A percentile compares a stretch with the other conserved stretches of the same genome.
Conservation (phyloP, 331 rosid genomes). For the Erythrophleum ivorense region DNA sequence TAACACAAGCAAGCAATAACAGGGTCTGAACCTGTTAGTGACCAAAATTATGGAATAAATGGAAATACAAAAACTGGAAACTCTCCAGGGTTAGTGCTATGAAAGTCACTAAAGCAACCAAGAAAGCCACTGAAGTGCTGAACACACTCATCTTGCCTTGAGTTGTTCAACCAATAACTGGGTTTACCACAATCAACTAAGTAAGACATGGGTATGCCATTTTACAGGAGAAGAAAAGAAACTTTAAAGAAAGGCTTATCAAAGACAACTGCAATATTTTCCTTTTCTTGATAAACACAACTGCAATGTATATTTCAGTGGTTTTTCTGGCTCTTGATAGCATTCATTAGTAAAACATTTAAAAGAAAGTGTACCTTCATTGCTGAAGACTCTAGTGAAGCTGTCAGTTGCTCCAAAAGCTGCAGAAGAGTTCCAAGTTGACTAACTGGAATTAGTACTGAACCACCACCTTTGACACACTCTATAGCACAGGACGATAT, state of each 20-base stretch:
- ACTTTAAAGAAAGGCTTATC: slow-evolving; percentile 25
- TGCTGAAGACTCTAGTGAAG: slow-evolving; percentile 61
- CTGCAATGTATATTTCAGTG: background rate
- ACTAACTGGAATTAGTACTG: slow-evolving; percentile 75
- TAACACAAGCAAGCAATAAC: background rate
- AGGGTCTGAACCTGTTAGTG: background rate
- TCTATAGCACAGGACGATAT: slow-evolving; percentile 68
- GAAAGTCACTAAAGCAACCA: background rate
- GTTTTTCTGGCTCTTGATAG: slow-evolving; percentile 5
- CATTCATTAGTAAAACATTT: slow-evolving; percentile 13
- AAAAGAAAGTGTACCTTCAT: slow-evolving; percentile 42
- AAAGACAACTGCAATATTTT: background rate
- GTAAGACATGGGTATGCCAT: background rate
- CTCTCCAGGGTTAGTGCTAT: background rate
- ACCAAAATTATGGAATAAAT: slow-evolving; percentile 6
- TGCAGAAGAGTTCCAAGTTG: slow-evolving; percentile 71
- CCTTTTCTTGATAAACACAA: background rate
- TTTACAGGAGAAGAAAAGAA: slow-evolving; percentile 3
- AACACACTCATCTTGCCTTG: slow-evolving; percentile 10
- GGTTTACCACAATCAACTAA: slow-evolving; percentile 19
- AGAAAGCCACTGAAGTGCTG: background rate
- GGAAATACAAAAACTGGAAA: background rate
- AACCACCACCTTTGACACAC: slow-evolving; percentile 75
- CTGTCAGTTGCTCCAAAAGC: slow-evolving; percentile 77
- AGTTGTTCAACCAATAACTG: background rate